Evolutionary conservation across 2,329 filamentous ascomycete genomes (phyloP).

Genomic region (Ophiocordyceps australis): DNA sequence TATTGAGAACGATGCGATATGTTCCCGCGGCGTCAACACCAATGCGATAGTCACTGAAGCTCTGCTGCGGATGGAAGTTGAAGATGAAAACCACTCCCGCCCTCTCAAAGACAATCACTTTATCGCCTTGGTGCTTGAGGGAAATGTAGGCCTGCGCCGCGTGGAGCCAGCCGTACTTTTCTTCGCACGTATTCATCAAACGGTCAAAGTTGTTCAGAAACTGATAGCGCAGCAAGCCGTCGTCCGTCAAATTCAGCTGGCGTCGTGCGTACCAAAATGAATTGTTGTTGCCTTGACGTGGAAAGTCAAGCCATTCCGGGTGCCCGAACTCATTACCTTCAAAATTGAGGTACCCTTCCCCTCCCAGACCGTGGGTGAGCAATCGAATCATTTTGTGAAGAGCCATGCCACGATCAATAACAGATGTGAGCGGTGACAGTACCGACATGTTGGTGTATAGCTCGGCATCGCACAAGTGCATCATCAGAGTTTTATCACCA

Average conservation of each 20-base stretch:
- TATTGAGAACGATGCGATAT: slow-evolving; percentile 73
- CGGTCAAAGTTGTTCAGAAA: slow-evolving; percentile 90
- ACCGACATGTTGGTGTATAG: slow-evolving; percentile 97
- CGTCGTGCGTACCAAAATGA: slow-evolving; percentile 89
- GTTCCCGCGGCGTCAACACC: slow-evolving; percentile 73
- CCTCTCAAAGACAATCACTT: slow-evolving; percentile 89
- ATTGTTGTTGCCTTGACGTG: slow-evolving; percentile 79
- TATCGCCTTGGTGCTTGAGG: slow-evolving; percentile 84
- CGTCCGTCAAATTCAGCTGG: slow-evolving; percentile 84
- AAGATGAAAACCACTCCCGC: slow-evolving; percentile 84
- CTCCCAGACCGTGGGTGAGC: slow-evolving; percentile 76
- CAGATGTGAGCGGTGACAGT: slow-evolving; percentile 63
- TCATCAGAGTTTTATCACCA: slow-evolving; percentile 90
- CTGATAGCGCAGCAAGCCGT: slow-evolving; percentile 67
- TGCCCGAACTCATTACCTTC: slow-evolving; percentile 98
- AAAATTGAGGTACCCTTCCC: slow-evolving; percentile 96
- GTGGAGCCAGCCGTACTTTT: slow-evolving; percentile 82
- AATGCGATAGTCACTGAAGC: slow-evolving; percentile 83
- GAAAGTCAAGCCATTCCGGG: slow-evolving; percentile 97
- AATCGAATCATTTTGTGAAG: slow-evolving; percentile 97
- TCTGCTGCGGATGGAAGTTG: slow-evolving; percentile 78
- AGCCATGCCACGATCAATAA: slow-evolving; percentile 79
- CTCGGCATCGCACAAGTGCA: slow-evolving; percentile 95
- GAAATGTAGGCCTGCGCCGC: slow-evolving; percentile 77
- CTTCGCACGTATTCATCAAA: slow-evolving; percentile 75